A percentile compares a stretch with the other conserved stretches of the same genome.
phyloP scores from a whole-genome alignment of 1,284 basidiomycete species.

The Ustilago vetiveriae region DNA sequence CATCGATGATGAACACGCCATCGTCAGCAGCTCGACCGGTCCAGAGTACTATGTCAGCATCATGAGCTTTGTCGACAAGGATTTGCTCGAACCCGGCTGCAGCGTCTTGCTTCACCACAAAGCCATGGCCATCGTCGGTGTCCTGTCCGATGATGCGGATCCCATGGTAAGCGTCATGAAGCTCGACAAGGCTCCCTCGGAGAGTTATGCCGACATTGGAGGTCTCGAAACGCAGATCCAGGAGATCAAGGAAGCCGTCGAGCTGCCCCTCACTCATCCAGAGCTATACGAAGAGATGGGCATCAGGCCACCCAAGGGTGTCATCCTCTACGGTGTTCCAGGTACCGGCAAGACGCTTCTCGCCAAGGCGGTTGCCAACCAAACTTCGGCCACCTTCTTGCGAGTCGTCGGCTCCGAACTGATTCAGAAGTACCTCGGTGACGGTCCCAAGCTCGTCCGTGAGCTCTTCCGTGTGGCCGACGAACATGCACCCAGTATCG shows the following conservation, averaged over 20 bases:
- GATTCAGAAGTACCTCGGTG: conserved; percentile 98
- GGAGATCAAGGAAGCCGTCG: conserved; percentile 99
- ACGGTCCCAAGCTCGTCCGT: conserved; percentile 73
- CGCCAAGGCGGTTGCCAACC: conserved; percentile 98
- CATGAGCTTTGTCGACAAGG: conserved; percentile 99
- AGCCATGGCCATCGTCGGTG: conserved; percentile 92
- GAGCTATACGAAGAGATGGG: conserved; percentile 99
- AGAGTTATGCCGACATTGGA: conserved; percentile 98
- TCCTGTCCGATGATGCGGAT: conserved; percentile 94
- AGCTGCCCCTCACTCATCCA: conserved; percentile 95
- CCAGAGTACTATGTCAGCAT: conserved; percentile 98
- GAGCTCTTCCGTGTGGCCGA: conserved; percentile 70
- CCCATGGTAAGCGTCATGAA: conserved; percentile 99
- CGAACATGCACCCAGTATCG: conserved; percentile 69
- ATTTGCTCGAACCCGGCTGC: conserved; percentile 94
- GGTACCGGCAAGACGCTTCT: conserved; percentile 98
- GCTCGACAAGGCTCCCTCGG: conserved; percentile 91
- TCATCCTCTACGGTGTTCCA: conserved; percentile 97
- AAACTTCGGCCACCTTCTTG: conserved; percentile 97
- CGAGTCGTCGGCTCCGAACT: conserved; percentile 97
- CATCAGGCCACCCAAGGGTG: conserved; percentile 97
- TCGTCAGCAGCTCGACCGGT: conserved; percentile 92
- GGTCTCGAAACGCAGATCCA: conserved; percentile 96
- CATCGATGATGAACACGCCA: conserved; percentile 99
- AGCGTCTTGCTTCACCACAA: conserved; percentile 96